Conservation (phyloP, 768 basidiomycete genomes). For the Boletus edulis region DNA sequence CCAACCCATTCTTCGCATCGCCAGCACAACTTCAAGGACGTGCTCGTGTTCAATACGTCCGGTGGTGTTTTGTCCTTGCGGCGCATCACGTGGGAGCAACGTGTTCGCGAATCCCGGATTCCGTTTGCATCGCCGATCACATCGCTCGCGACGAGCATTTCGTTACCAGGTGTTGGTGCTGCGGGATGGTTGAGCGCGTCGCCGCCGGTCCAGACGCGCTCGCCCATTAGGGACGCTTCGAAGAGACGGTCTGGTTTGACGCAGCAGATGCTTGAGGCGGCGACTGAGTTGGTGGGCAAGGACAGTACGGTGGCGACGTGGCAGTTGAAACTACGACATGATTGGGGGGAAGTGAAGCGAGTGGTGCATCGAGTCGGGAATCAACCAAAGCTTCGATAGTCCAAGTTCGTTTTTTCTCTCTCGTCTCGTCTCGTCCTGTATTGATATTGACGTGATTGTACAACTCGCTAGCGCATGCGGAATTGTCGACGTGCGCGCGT, state of each 20-base stretch:
- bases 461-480: too few species aligned
- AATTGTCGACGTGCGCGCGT: too few species aligned
- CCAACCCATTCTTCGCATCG: slow-evolving; percentile 30
- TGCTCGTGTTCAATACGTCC: slow-evolving; percentile 64
- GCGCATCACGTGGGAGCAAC: slow-evolving; percentile 47
- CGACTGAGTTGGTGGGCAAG: slow-evolving; percentile 35
- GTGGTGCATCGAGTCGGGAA: slow-evolving; percentile 8
- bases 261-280: slow-evolving; percentile 34
- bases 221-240: slow-evolving; percentile 23
- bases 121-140: slow-evolving; percentile 27
- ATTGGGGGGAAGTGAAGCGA: slow-evolving; percentile 36
- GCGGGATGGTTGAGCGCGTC: slow-evolving; percentile 36
- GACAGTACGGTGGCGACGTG: slow-evolving; percentile 15
- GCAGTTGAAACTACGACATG: too few species aligned
- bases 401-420: too few species aligned
- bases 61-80: slow-evolving; percentile 56
- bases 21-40: slow-evolving; percentile 56
- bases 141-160: slow-evolving; percentile 54
- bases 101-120: slow-evolving; percentile 21
- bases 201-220: slow-evolving; percentile 21
- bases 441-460: slow-evolving; percentile 12
- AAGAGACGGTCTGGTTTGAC: slow-evolving; percentile 33
- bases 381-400: slow-evolving; percentile 17
- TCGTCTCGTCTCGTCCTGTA: too few species aligned
- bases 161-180: slow-evolving; percentile 53